Evolutionary conservation across 1,284 basidiomycete species (phyloP).

Genomic region (Termitomyces sp.): DNA sequence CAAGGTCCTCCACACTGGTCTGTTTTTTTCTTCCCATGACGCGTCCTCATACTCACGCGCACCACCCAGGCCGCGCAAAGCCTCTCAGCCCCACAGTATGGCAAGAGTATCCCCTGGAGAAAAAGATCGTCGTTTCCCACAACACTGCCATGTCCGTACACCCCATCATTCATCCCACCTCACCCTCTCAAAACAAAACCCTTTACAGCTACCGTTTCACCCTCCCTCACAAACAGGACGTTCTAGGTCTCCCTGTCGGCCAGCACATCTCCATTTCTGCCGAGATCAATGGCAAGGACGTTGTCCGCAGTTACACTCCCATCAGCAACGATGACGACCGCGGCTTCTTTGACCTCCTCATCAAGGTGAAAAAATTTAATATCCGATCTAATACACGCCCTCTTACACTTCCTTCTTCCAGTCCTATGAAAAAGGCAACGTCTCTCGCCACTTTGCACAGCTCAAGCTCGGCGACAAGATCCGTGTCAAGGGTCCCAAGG

Average conservation of each 20-base stretch:
- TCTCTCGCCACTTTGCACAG: conserved; percentile 79
- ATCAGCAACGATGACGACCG: conserved; percentile 89
- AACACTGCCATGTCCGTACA: conserved; percentile 87
- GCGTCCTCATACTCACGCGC: neutral
- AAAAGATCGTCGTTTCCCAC: conserved; percentile 85
- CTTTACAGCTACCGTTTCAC: conserved; percentile 81
- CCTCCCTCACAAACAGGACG: conserved; percentile 67
- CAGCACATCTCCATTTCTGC: conserved; percentile 94
- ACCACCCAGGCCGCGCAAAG: conserved; percentile 47
- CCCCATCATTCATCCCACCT: conserved; percentile 6
- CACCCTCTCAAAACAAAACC: conserved; percentile 13
- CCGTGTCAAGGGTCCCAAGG: conserved; percentile 93
- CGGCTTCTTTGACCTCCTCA: conserved; percentile 92
- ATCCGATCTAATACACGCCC: neutral
- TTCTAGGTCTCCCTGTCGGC: conserved; percentile 91
- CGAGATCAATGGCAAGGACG: conserved; percentile 85
- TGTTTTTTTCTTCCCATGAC: conserved; percentile 11
- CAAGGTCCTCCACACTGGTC: conserved; percentile 30
- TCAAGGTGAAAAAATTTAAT: conserved; percentile 69
- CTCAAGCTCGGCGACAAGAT: conserved; percentile 84
- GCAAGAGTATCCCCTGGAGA: conserved; percentile 77
- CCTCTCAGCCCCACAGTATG: conserved; percentile 74
- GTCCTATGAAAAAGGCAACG: conserved; percentile 96
- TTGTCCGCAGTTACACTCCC: conserved; percentile 93
- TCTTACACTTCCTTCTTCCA: conserved; percentile 26